Base-by-base conservation (phyloP, 2,329 filamentous ascomycete species). In the Aplosporella prunicola region DNA sequence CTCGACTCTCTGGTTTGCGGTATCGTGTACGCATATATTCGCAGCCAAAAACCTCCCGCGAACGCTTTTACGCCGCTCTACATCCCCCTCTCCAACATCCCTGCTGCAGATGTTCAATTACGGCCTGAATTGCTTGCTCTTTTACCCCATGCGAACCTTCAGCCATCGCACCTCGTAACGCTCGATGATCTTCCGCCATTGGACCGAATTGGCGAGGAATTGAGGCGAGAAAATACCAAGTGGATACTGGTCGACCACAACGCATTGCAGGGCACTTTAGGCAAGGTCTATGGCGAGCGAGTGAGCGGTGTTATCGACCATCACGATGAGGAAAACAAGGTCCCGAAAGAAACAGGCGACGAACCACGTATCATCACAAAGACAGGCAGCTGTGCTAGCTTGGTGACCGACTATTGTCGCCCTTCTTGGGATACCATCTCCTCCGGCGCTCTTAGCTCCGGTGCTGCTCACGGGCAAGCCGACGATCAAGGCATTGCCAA, bases 171-270 rank as follows among this genome's bases (percentile, higher is more conserved):
- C 44, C 65, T 91, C 0, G 68, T 87, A 39, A 88, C 74, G 1
- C 58, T 78, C 3, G 68, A 72, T 43, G 76, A 80, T 45, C 54
- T 80, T 1, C 66, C 67, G 4, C 50, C 69, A 8, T 56, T 74
- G 10, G 66, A 64, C 4, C 66, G 70, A n/a, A 62, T 74, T 0
- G 65, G 67, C 2, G 38, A 49, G 20, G 46, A 49, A 38, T 53
- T 81, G 9, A 49, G 56, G 0, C 66, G 74, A 0, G 65, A 71
- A 17, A 70, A 75, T 31, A 80, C 80, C 1, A 66, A 64, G 33
- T 87, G 81, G 81, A 61, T 85, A 13, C 65, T 91, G 1, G 82
- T 91, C 4, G 84, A 91, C 60, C 85, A 91, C 64, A 91, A 91
- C 53, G 69, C 66, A 1, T 64, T 85, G 32, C 79, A 80, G 5